Percentiles rank a stretch among this genome's conserved stretches.
These are phyloP conservation scores for Crithidia expoeki DNA, from an alignment of 208 protist species.

Conservation along the genomic window DNA sequence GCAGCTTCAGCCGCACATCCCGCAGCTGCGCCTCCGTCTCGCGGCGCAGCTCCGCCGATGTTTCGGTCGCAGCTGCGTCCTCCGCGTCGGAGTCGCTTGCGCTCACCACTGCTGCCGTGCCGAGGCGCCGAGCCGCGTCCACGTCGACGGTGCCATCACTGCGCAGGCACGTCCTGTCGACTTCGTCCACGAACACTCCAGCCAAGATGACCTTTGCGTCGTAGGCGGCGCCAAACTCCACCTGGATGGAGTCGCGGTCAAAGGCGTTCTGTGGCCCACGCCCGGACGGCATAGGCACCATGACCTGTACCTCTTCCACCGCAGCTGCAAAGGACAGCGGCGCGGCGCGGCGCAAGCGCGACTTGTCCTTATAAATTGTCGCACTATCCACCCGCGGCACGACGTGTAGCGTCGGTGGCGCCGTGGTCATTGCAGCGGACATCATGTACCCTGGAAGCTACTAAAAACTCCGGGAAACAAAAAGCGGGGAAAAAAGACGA, in stretches of 20 bases:
- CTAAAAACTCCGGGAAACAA: background rate
- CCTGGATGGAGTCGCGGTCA: slow-evolving; percentile 33
- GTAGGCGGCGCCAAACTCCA: slow-evolving; percentile 28
- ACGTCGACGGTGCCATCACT: slow-evolving; percentile 33
- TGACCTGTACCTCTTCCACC: slow-evolving; percentile 32
- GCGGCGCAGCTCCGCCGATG: slow-evolving; percentile 18
- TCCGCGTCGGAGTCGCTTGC: slow-evolving; percentile 25
- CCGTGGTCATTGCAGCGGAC: background rate
- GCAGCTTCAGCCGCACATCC: slow-evolving; percentile 17
- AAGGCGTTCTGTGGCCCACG: slow-evolving; percentile 5
- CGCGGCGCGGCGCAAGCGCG: slow-evolving; percentile 25
- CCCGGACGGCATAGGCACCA: slow-evolving; percentile 29
- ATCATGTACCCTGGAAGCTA: background rate
- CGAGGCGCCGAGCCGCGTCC: slow-evolving; percentile 5
- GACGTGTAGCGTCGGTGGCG: slow-evolving; percentile 34
- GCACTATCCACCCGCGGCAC: slow-evolving; percentile 28
- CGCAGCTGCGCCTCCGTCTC: slow-evolving; percentile 28
- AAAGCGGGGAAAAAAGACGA: background rate
- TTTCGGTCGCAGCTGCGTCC: background rate
- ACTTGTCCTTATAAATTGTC: slow-evolving; percentile 36
- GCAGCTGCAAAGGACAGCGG: slow-evolving; percentile 28
- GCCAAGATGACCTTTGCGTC: slow-evolving; percentile 27
- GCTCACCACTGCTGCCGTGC: slow-evolving; percentile 16
- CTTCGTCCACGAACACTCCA: slow-evolving; percentile 27
- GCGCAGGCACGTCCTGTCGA: slow-evolving; percentile 24